A percentile compares a stretch with the other conserved stretches of the same genome.
Conservation (phyloP, 2,329 filamentous ascomycete species). For the Ceratocystis colombiana region DNA sequence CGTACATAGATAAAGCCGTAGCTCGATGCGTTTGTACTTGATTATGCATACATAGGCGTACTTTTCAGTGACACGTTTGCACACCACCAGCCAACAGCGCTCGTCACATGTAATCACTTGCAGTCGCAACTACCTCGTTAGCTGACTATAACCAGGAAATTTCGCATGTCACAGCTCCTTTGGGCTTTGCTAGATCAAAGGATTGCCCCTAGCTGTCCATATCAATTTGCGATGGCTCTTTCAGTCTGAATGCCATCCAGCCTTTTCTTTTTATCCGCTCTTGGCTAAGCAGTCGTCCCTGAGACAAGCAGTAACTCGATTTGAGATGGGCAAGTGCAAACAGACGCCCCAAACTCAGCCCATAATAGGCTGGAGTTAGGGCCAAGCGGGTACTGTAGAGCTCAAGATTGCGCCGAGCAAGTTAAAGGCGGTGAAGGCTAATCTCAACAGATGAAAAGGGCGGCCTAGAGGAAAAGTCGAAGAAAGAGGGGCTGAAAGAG, state of each 20-base stretch:
- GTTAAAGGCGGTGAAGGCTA: too few species aligned
- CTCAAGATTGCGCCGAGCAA: too few species aligned
- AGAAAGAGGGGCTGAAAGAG: too few species aligned
- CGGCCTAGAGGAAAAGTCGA: too few species aligned
- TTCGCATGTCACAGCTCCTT: background rate
- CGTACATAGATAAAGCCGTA: background rate
- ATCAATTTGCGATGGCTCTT: too few species aligned
- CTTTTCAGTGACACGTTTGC: background rate
- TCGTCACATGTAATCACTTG: background rate
- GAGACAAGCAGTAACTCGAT: background rate
- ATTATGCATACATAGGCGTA: background rate
- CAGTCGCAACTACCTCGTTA: background rate
- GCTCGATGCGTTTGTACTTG: background rate
- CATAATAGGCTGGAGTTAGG: too few species aligned
- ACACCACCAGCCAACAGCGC: background rate
- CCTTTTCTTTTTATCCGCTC: background rate
- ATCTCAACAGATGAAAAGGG: too few species aligned
- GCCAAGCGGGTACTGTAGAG: too few species aligned
- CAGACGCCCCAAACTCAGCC: too few species aligned
- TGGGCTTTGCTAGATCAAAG: too few species aligned
- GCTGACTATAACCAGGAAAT: background rate
- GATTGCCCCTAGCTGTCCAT: too few species aligned
- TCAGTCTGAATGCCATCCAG: background rate
- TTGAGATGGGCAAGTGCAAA: background rate
- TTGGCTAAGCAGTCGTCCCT: background rate